These are phyloP conservation scores for Poa annua DNA, from an alignment of 176 grass and related monocot genomes.

Conservation along the genomic window DNA sequence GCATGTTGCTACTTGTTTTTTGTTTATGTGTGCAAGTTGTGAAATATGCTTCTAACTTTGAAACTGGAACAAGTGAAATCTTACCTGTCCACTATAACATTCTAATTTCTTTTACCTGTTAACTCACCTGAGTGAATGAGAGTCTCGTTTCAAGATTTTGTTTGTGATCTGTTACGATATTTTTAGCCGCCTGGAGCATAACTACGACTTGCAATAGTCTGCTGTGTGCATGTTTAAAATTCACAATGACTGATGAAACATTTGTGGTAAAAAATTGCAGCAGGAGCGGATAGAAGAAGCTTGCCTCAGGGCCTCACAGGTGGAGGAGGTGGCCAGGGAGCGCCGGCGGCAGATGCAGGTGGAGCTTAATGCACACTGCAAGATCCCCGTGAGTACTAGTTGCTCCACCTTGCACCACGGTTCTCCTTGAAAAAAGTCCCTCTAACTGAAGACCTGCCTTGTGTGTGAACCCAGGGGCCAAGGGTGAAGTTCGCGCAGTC, in stretches of 20 bases:
- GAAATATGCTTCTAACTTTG: no score
- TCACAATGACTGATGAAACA: neutral
- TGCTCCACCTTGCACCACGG: neutral
- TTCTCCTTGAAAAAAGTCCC: neutral
- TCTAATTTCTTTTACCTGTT: neutral
- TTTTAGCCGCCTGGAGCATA: neutral
- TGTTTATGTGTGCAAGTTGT: neutral
- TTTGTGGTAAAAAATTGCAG: conserved; percentile 5
- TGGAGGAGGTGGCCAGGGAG: conserved; percentile 64
- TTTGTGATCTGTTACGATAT: no score
- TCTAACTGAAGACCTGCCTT: neutral
- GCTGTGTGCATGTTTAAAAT: neutral
- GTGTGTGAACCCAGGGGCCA: conserved; percentile 50
- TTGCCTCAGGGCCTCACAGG: conserved; percentile 31
- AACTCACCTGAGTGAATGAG: neutral
- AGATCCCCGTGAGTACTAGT: conserved; percentile 53
- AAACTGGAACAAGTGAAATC: no score
- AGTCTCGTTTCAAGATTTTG: neutral
- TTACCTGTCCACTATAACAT: neutral
- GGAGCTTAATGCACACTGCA: conserved; percentile 71
- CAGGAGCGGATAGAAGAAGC: conserved; percentile 46
- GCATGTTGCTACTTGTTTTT: neutral
- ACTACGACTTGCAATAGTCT: neutral
- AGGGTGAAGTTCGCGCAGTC: conserved; percentile 61
- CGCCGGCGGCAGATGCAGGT: conserved; percentile 63